phyloP scores from a whole-genome alignment of 441 rosid genomes.

The Daphne laureola region DNA sequence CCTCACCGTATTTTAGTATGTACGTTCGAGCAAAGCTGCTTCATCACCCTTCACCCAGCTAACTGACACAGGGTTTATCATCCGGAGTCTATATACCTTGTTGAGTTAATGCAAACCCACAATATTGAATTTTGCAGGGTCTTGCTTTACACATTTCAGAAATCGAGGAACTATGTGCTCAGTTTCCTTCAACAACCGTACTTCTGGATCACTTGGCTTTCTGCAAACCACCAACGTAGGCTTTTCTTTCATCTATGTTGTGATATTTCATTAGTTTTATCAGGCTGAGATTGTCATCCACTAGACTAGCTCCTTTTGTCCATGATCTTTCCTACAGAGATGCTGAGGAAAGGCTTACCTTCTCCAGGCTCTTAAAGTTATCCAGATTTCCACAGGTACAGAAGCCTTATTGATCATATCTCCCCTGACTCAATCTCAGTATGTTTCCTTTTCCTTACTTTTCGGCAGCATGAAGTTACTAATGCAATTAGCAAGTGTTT shows the following conservation, averaged over 20 bases:
- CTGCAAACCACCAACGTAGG: conserved; percentile 77
- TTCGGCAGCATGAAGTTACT: background rate
- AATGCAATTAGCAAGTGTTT: too few relatives aligned
- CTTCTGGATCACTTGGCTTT: conserved; percentile 85
- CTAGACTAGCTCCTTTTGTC: conserved; percentile 4
- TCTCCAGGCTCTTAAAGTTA: conserved; percentile 63
- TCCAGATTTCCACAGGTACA: conserved; percentile 77
- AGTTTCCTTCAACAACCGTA: conserved; percentile 66
- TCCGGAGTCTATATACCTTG: background rate
- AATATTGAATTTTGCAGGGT: conserved; percentile 45
- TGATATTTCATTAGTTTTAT: conserved; percentile 7
- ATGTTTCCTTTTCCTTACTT: background rate
- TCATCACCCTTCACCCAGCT: too few relatives aligned
- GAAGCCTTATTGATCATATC: conserved; percentile 1
- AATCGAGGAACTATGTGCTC: conserved; percentile 68
- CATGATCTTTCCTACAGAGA: conserved; percentile 35
- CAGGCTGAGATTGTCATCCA: background rate
- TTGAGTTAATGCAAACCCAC: conserved; percentile 8
- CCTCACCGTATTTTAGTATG: background rate
- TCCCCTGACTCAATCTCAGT: too few relatives aligned
- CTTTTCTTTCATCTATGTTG: conserved; percentile 3
- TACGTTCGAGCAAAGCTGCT: too few relatives aligned
- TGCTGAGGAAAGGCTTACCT: conserved; percentile 46
- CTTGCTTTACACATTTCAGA: conserved; percentile 67
- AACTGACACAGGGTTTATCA: background rate